Evolutionary conservation across 2,329 filamentous ascomycete species (phyloP), one percentile per base, ranked within the genome.

Genomic region (Massarina eburnea): DNA sequence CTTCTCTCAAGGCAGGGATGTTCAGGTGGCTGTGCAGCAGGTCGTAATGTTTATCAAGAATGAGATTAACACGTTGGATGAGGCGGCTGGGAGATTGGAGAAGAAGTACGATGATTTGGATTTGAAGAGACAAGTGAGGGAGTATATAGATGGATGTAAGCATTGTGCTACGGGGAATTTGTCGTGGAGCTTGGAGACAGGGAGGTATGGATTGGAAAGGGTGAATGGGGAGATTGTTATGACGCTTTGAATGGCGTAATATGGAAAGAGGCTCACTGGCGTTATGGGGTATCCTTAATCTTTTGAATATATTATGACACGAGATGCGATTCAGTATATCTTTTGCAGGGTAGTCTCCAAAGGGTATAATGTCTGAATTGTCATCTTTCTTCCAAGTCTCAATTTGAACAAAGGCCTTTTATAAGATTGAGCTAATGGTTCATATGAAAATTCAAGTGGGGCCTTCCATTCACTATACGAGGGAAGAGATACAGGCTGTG

Each of bases 141-240:
- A 49, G 2, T 49, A 46, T 26, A 24, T 52, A 9, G 46, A 49
- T 35, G 49, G 45, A 8, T 52, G 49, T 26, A 49, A 46, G 39
- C 20, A 45, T n/a, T 36, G 26, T 15, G 21, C 14, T 15, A 48
- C 41, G 9, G 48, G 48, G 10, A 51, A 51, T 36, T 19, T 51
- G 15, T 27, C 24, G 2, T 51, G 48, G 48, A 48, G 44, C 22
- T 18, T 49, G 12, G 12, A 38, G 33, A 49, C 47, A 17, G 22
- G 39, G n/a, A 29, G 47, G 17, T 49, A 49, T 29, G 47, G 39
- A 4, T 39, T 46, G 12, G 30, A 40, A 14, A 20, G 15, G n/a
- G 32, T 40, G 18, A 37, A 46, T 42, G 46, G 38, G 8, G 38
- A 45, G 18, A 46, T 46, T 41, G 29, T 43, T 9, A 54, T 46